Evolutionary conservation across 1,284 basidiomycete species (phyloP).

Genomic region (Tylopilus sp.): DNA sequence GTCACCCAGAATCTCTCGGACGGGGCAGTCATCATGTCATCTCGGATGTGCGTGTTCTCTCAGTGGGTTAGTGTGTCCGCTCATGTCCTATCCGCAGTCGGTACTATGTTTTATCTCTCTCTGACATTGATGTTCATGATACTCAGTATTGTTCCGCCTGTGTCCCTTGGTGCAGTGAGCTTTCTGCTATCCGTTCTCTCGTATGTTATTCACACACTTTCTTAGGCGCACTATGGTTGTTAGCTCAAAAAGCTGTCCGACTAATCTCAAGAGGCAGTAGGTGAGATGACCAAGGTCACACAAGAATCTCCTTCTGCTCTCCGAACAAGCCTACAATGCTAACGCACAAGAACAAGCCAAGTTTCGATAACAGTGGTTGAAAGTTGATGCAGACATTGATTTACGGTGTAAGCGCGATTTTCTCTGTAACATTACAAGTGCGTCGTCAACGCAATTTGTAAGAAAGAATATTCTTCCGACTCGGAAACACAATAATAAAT

Average conservation of each 20-base stretch:
- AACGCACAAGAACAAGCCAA: constrained; percentile 78
- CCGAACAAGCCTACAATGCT: constrained; percentile 90
- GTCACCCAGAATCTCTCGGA: constrained; percentile 94
- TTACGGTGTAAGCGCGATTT: no score
- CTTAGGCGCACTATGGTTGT: constrained; percentile 91
- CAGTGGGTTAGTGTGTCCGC: neutral
- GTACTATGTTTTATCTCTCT: constrained; percentile 97
- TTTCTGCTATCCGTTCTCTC: neutral
- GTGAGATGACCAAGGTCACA: constrained; percentile 94
- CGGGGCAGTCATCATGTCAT: constrained; percentile 90
- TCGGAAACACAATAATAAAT: no score
- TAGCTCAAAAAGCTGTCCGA: constrained; percentile 95
- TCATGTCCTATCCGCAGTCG: constrained; percentile 63
- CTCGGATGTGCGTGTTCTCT: constrained; percentile 76
- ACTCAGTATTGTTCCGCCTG: constrained; percentile 94
- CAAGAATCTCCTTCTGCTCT: constrained; percentile 95
- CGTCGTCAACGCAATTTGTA: no score
- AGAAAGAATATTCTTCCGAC: no score
- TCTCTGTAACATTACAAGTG: no score
- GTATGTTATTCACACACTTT: neutral
- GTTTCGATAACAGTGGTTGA: no score
- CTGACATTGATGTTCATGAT: constrained; percentile 92
- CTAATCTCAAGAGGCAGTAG: constrained; percentile 93
- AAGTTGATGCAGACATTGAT: no score
- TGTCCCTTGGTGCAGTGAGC: constrained; percentile 92